A percentile compares a stretch with the other conserved stretches of the same genome.
phyloP scores from a whole-genome alignment of 2,329 filamentous ascomycete species.

The Paecilomyces formosus region DNA sequence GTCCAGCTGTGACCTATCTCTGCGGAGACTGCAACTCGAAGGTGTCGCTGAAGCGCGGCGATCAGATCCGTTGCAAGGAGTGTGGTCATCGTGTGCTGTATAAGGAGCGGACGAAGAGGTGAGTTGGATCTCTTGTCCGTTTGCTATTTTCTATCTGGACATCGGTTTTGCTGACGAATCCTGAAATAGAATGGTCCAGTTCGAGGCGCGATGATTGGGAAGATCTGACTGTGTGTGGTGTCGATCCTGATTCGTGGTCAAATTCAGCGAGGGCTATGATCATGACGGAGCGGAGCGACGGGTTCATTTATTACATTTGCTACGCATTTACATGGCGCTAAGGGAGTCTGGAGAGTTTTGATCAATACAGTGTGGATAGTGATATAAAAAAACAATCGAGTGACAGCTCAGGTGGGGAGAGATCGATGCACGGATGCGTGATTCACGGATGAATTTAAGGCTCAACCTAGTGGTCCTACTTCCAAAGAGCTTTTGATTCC shows the following conservation, averaged over 20 bases:
- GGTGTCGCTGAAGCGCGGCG: slow-evolving; percentile 66
- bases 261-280: not conserved
- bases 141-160: too few relatives aligned
- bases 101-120: slow-evolving; percentile 98
- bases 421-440: not conserved
- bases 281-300: not conserved
- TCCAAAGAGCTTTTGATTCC: not conserved
- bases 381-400: not conserved
- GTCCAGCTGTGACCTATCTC: slow-evolving; percentile 58
- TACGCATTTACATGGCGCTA: slow-evolving; percentile 10
- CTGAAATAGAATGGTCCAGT: slow-evolving; percentile 81
- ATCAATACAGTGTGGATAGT: not conserved
- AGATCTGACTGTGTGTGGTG: not conserved
- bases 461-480: not conserved
- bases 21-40: slow-evolving; percentile 81
- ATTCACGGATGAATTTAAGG: not conserved
- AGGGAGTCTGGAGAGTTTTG: slow-evolving; percentile 6
- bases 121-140: slow-evolving; percentile 33
- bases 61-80: slow-evolving; percentile 80
- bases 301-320: not conserved
- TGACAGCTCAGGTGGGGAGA: not conserved
- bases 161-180: slow-evolving; percentile 1
- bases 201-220: slow-evolving; percentile 72
- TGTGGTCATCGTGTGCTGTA: slow-evolving; percentile 94
- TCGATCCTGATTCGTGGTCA: not conserved